Evolutionary conservation across 345 rosid species (phyloP).

Genomic region (Tarenaya hassleriana): DNA sequence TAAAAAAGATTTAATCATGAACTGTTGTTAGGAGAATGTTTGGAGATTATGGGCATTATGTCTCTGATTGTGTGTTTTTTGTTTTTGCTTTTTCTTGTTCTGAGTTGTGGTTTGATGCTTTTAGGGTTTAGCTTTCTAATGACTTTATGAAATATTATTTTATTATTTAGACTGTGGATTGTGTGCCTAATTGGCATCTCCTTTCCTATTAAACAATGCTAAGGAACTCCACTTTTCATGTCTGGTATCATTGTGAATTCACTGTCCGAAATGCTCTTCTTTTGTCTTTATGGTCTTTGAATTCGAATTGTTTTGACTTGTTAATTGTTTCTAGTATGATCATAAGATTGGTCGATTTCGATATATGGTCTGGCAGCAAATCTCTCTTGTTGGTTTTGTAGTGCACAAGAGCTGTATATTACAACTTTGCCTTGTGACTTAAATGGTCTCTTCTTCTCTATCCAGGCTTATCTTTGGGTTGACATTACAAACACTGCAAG

Average conservation of each 20-base stretch:
- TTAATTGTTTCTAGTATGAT: no score
- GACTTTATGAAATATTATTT: constrained; percentile 12
- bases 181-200: constrained; percentile 28
- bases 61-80: not conserved
- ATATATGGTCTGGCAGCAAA: no score
- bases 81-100: not conserved
- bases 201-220: constrained; percentile 22
- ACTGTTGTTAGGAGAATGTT: no score
- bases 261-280: constrained; percentile 15
- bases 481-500: not conserved
- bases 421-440: not conserved
- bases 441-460: not conserved
- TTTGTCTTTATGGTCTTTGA: constrained; percentile 8
- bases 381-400: no score
- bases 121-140: no score
- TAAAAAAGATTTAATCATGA: no score
- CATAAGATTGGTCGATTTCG: no score
- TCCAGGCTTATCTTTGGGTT: constrained; percentile 21
- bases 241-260: constrained; percentile 13
- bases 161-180: constrained; percentile 19
- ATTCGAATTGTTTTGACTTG: constrained; percentile 15
- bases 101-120: not conserved
- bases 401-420: no score
- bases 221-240: constrained; percentile 16
- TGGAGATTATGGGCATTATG: not conserved